Conservation (phyloP, 2,329 filamentous ascomycete genomes). For the Paracorniculantispora psalliotae region DNA sequence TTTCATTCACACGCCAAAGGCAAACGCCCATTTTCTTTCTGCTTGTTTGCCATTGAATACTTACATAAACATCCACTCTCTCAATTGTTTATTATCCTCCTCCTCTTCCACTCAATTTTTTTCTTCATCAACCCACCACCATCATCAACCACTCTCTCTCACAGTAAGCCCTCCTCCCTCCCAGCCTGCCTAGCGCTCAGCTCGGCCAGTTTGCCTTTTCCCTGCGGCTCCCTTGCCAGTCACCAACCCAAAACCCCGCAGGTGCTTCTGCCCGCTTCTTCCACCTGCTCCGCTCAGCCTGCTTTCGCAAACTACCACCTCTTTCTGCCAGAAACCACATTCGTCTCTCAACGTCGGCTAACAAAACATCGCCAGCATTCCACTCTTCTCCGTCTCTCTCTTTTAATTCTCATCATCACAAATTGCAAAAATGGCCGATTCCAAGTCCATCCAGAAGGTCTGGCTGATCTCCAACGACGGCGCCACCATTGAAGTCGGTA, state of each 20-base stretch:
- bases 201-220: no score
- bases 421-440: slow-evolving; percentile 30
- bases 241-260: slow-evolving; percentile 5
- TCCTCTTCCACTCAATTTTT: neutral
- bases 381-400: neutral
- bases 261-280: slow-evolving; percentile 10
- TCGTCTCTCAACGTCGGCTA: neutral
- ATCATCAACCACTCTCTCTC: neutral
- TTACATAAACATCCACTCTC: no score
- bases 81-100: no score
- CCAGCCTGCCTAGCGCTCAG: no score
- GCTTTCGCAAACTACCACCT: neutral
- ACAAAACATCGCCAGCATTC: neutral
- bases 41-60: no score
- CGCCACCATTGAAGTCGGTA: slow-evolving; percentile 43
- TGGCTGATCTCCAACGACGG: slow-evolving; percentile 49
- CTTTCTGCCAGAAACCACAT: neutral
- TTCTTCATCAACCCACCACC: neutral
- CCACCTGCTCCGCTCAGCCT: neutral
- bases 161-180: neutral
- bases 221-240: neutral
- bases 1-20: neutral
- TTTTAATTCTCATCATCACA: neutral
- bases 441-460: slow-evolving; percentile 35
- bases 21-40: no score